A percentile compares a stretch with the other conserved stretches of the same genome.
Evolutionary conservation across 805 yeast species (phyloP).

Genomic region (Schwanniomyces occidentalis): DNA sequence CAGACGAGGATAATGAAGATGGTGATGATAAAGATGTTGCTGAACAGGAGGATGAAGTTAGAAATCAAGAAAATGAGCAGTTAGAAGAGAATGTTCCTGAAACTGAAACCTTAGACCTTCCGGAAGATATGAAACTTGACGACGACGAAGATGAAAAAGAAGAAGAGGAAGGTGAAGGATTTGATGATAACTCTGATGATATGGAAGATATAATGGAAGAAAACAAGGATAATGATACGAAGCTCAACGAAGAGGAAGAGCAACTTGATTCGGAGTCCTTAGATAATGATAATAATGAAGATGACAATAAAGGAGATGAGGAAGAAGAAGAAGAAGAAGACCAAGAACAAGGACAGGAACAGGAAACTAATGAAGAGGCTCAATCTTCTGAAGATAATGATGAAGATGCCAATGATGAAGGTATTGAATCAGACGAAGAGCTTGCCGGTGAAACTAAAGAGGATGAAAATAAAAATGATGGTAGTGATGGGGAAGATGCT

Average conservation of each 20-base stretch:
- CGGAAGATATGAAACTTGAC: constrained; percentile 89
- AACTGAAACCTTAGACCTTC: constrained; percentile 81
- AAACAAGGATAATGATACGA: constrained; percentile 33
- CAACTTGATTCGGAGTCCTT: constrained; percentile 31
- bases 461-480: constrained; percentile 42
- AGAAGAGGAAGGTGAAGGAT: constrained; percentile 41
- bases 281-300: constrained; percentile 15
- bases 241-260: constrained; percentile 32
- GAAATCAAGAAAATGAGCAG: constrained; percentile 65
- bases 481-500: constrained; percentile 33
- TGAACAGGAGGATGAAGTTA: constrained; percentile 78
- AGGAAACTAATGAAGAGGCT: constrained; percentile 31
- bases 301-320: constrained; percentile 19
- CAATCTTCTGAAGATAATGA: constrained; percentile 28
- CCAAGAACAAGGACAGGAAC: constrained; percentile 39
- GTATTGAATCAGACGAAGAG: constrained; percentile 29
- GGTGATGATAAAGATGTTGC: constrained; percentile 74
- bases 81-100: constrained; percentile 78
- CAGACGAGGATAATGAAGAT: constrained; percentile 44
- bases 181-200: constrained; percentile 25
- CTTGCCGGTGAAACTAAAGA: constrained; percentile 26
- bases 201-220: constrained; percentile 26
- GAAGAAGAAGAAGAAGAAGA: constrained; percentile 26
- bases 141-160: constrained; percentile 65
- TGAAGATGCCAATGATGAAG: constrained; percentile 35